phyloP scores from a whole-genome alignment of 805 yeast genomes.

The Maudiozyma saulgeensis region DNA sequence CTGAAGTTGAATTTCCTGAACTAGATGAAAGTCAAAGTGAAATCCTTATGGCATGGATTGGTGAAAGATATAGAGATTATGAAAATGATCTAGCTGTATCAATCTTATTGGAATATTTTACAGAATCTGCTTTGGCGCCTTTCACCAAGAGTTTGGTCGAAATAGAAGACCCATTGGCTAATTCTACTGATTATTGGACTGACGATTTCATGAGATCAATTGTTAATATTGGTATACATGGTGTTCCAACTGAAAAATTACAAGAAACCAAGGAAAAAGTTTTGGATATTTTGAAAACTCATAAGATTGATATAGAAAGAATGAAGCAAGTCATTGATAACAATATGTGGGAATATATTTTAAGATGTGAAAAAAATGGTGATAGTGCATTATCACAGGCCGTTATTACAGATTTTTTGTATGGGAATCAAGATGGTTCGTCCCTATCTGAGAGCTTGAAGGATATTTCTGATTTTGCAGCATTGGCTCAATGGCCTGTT shows the following conservation, averaged over 20 bases:
- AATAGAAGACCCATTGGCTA: conserved; percentile 71
- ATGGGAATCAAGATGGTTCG: conserved; percentile 57
- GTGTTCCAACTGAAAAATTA: conserved; percentile 66
- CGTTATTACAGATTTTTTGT: conserved; percentile 71
- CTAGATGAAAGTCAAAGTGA: conserved; percentile 80
- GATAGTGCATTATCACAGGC: conserved; percentile 46
- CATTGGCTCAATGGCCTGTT: conserved; percentile 48
- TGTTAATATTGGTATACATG: conserved; percentile 46
- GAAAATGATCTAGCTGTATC: conserved; percentile 59
- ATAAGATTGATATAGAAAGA: conserved; percentile 54
- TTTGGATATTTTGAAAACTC: conserved; percentile 43
- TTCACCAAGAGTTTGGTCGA: conserved; percentile 68
- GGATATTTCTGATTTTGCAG: conserved; percentile 45
- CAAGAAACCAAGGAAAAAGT: conserved; percentile 44
- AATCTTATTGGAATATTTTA: conserved; percentile 60
- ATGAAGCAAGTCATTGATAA: conserved; percentile 62
- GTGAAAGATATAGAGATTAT: conserved; percentile 51
- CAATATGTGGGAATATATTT: conserved; percentile 49
- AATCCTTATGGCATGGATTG: conserved; percentile 66
- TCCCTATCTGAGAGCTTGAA: conserved; percentile 48
- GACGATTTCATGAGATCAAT: conserved; percentile 63
- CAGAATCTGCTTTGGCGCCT: conserved; percentile 69
- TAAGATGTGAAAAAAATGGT: conserved; percentile 55
- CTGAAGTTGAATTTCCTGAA: conserved; percentile 74
- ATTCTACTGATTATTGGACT: conserved; percentile 56